Evolutionary conservation across 2,329 filamentous ascomycete species (phyloP), one percentile per base, ranked within the genome.

Genomic region (Dactylella cylindrospora): DNA sequence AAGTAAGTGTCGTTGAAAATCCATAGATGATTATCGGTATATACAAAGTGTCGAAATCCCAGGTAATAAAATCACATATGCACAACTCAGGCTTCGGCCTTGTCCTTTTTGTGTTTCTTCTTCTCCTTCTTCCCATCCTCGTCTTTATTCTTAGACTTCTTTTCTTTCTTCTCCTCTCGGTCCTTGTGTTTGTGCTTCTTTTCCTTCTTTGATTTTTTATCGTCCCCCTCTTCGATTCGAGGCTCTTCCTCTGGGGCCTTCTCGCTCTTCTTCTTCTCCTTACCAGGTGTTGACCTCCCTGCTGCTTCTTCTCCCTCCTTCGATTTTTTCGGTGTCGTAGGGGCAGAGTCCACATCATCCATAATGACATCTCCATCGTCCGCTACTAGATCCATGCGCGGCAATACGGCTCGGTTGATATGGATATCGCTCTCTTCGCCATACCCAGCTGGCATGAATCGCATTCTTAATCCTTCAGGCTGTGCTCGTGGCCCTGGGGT

Each of bases 381-480:
- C 5, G 15, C 31, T 10, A 64, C 46, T 12, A 62, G 43, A 26
- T 64, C 59, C 26, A 33, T 64, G 22, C n/a, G 31, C 10, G 51
- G 50, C 15, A 55, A 28, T 8, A 57, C 46, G 4, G 59, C 40
- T 20, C 29, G 36, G 33, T 57, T 64, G 33, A 57, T 41, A 17
- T 29, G 39, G 15, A 41, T 39, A 12, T 57, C 50, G 12, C 52
- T 44, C 38, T 64, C 65, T n/a, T 51, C 66, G 9, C 61, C 64
- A 20, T 65, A 66, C 15, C 67, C 67, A 26, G 66, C 64, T 9
- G 67, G 67, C 60, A 64, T 65, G 28, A 66, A 69, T 17, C 67
- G 45, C 67, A 68, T 68, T 29, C 36, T 59, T 19, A 69, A 33
- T 1, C 67, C 67, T 22, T 69, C 64, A 6, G 67, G 67, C 46